Evolutionary conservation across 768 basidiomycete genomes (phyloP), one percentile per base, ranked within the genome.

Genomic region (Tubosaeta sp.): DNA sequence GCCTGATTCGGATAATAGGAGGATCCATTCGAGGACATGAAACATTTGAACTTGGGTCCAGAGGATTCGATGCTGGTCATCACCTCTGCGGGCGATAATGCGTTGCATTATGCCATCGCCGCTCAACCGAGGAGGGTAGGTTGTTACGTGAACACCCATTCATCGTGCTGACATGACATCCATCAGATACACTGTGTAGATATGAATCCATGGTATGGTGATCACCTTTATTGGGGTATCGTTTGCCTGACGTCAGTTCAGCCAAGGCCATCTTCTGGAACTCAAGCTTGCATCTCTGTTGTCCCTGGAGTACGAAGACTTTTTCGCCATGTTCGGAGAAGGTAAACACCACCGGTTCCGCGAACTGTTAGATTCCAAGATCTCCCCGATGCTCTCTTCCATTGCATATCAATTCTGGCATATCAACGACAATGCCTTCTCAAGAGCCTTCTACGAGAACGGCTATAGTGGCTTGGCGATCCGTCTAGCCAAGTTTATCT

Each of bases 351-450:
- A 75, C 6, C 63, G 72, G 29, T 90, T 90, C 70, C 79, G 80
- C 46, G 57, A 67, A 0, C 70, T 88, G 4, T 73, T 90, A 43
- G 83, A 84, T 56, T 70, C 70, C 46, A 76, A 75, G 54, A 71
- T 90, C 35, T 77, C 86, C 0, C 87, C 88, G 0, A 74, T 78
- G 57, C 75, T 90, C 16, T 87, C 87, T 22, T 83, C 84, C 16
- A 75, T 74, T 52, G 86, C 87, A 1, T 88, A 86, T 68, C 83
- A 86, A 52, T 88, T 87, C 70, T 90, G 88, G 88, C 75, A 79
- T 52, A 69, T 80, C 57, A 83, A 88, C 57, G 72, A 73, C 48
- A 59, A 69, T 30, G 70, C 78, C 2, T 77, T 76, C 59, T 59
- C 66, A 3, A 59, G 75, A 2, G 78, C 77, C 9, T 90, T 89